phyloP scores from a whole-genome alignment of 257 asterid genomes.

The Fraxinus pennsylvanica region DNA sequence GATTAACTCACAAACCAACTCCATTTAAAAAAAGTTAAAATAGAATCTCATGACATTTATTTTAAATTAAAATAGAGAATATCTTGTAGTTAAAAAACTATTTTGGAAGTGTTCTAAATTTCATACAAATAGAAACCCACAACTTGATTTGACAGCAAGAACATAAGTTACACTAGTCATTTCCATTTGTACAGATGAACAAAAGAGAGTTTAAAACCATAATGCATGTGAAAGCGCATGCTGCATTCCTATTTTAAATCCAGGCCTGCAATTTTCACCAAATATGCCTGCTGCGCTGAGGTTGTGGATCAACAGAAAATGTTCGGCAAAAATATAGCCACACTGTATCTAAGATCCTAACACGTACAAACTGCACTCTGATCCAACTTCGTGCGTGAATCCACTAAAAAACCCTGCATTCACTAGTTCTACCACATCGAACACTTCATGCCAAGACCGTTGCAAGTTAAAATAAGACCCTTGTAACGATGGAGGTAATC shows the following conservation, averaged over 20 bases:
- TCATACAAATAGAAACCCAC: background rate
- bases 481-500: conserved; percentile 89
- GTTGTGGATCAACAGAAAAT: background rate
- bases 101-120: background rate
- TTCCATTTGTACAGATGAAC: conserved; percentile 15
- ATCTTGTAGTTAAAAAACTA: too few species aligned
- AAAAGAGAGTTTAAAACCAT: background rate
- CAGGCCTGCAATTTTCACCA: background rate
- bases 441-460: conserved; percentile 90
- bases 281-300: background rate
- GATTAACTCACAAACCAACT: too few species aligned
- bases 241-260: background rate
- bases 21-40: too few species aligned
- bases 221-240: background rate
- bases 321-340: background rate
- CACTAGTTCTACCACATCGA: conserved; percentile 58
- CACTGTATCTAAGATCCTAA: background rate
- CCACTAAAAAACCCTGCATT: conserved; percentile 28
- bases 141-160: background rate
- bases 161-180: background rate
- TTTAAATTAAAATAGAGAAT: background rate
- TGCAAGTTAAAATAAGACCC: conserved; percentile 91
- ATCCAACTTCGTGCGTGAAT: conserved; percentile 32
- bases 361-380: conserved; percentile 23
- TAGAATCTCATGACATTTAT: too few species aligned